Evolutionary conservation across 2,329 filamentous ascomycete genomes (phyloP).

Genomic region (Calonectria ilicicola): DNA sequence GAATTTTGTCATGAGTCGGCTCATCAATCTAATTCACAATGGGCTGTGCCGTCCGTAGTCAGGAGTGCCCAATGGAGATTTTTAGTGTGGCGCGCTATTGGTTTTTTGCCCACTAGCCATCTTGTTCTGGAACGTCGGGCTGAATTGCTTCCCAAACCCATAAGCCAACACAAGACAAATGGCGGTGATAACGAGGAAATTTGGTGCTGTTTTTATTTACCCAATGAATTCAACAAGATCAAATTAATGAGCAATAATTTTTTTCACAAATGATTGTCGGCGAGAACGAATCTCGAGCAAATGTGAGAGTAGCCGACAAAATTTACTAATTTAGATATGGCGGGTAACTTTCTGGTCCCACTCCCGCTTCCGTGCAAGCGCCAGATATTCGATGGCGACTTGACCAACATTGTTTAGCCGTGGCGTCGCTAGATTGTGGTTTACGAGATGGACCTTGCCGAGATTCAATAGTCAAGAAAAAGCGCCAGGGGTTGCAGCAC

Average conservation of each 20-base stretch:
- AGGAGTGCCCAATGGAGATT: background rate
- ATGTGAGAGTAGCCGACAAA: background rate
- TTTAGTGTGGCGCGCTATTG: background rate
- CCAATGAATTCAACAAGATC: too few species aligned
- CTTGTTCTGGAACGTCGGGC: background rate
- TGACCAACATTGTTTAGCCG: background rate
- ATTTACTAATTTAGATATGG: background rate
- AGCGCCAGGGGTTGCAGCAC: background rate
- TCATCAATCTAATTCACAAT: background rate
- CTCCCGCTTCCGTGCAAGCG: background rate
- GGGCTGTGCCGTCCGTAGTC: background rate
- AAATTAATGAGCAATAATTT: too few species aligned
- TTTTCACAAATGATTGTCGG: background rate
- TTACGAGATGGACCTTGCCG: background rate
- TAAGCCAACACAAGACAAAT: too few species aligned
- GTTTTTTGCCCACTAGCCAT: background rate
- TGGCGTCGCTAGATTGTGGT: background rate
- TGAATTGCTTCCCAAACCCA: too few species aligned
- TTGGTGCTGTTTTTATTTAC: too few species aligned
- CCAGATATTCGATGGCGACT: background rate
- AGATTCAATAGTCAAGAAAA: background rate
- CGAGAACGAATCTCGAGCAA: background rate
- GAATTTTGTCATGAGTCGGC: too few species aligned
- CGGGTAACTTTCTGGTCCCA: background rate
- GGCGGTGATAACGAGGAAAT: too few species aligned